Percentiles rank a stretch among this genome's conserved stretches.
Evolutionary conservation across 495 filamentous ascomycete genomes (phyloP).

Genomic region (Penicillium longicatenatum): DNA sequence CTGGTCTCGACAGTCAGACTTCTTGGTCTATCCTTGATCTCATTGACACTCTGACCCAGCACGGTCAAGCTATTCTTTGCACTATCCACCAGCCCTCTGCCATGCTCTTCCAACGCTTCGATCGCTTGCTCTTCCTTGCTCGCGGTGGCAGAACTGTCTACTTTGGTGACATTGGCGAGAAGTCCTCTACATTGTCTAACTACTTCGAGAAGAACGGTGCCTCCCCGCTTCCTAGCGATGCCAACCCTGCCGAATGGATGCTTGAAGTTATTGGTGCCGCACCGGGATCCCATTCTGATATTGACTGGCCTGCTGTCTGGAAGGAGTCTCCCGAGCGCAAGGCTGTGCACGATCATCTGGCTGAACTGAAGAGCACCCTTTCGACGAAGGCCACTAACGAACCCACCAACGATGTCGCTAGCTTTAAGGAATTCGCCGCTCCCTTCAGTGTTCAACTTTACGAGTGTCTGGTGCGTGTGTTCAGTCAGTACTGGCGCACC

Average conservation of each 20-base stretch:
- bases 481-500: conserved; percentile 62
- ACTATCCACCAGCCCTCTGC: conserved; percentile 97
- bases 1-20: conserved; percentile 77
- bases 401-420: conserved; percentile 29
- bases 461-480: conserved; percentile 53
- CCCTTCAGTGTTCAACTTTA: conserved; percentile 54
- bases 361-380: conserved; percentile 62
- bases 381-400: conserved; percentile 45
- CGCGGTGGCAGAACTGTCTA: conserved; percentile 84
- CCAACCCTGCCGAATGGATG: conserved; percentile 91
- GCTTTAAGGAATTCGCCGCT: conserved; percentile 55
- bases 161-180: conserved; percentile 85
- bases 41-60: conserved; percentile 82
- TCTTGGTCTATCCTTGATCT: conserved; percentile 88
- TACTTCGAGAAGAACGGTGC: conserved; percentile 87
- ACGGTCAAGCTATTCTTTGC: conserved; percentile 88
- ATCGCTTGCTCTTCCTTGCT: conserved; percentile 82
- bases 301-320: conserved; percentile 86
- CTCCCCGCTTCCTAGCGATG: conserved; percentile 64
- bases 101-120: conserved; percentile 94
- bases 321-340: conserved; percentile 66
- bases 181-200: conserved; percentile 67
- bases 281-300: conserved; percentile 72
- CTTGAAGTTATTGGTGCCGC: conserved; percentile 90
- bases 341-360: conserved; percentile 68